Evolutionary conservation across 257 asterid species (phyloP).

Genomic region (Przewalskia tangutica): DNA sequence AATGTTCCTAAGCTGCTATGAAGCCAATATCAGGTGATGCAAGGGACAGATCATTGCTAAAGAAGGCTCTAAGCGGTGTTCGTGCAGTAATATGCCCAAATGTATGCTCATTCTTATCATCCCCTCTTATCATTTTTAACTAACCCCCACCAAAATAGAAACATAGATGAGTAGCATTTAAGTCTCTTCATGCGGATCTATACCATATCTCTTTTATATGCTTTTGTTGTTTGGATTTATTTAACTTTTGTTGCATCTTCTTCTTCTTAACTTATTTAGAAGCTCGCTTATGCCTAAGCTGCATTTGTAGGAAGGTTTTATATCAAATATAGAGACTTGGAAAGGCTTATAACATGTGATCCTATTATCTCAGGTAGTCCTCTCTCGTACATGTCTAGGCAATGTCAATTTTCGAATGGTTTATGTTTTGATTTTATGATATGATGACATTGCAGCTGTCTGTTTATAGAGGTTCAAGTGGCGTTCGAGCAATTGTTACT

Average conservation of each 20-base stretch:
- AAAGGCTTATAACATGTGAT: conserved; percentile 75
- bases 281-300: not conserved
- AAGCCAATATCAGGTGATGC: conserved; percentile 69
- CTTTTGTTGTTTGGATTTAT: not conserved
- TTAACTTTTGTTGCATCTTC: not conserved
- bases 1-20: conserved; percentile 10
- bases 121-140: not conserved
- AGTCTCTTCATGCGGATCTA: no score
- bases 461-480: conserved; percentile 62
- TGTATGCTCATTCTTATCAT: conserved; percentile 33
- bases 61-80: conserved; percentile 68
- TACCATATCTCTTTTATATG: not conserved
- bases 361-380: conserved; percentile 73
- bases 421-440: conserved; percentile 29
- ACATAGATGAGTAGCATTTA: no score
- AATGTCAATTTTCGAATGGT: not conserved
- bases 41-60: conserved; percentile 46
- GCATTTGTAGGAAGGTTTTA: conserved; percentile 58
- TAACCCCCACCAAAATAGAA: no score
- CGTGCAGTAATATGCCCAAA: conserved; percentile 72
- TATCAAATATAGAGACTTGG: conserved; percentile 56
- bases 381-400: conserved; percentile 10
- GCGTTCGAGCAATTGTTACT: conserved; percentile 67
- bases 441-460: conserved; percentile 73
- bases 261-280: not conserved